phyloP scores from a whole-genome alignment of 1,284 basidiomycete genomes.

The Melanopsichium pennsylvanicum region DNA sequence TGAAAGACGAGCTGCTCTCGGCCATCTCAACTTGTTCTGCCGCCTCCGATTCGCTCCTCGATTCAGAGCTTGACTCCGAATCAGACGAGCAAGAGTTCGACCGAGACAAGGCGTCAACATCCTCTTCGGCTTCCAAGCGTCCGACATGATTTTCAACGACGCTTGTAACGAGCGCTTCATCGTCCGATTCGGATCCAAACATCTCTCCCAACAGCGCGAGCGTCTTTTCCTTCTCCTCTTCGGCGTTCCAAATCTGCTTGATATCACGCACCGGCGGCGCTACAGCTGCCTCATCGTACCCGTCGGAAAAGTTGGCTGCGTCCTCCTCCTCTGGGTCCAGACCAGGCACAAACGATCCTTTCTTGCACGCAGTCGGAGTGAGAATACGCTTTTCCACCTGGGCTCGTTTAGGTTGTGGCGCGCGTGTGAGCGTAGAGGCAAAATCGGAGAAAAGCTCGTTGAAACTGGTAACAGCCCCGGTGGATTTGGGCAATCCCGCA shows the following conservation, averaged over 20 bases:
- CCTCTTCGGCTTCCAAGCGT: neutral
- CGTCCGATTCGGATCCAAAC: conserved; percentile 70
- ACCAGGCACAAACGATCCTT: conserved; percentile 25
- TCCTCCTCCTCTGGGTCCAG: conserved; percentile 48
- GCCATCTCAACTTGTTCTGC: neutral
- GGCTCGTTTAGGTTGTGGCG: conserved; percentile 4
- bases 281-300: conserved; percentile 52
- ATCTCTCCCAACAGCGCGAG: conserved; percentile 65
- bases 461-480: neutral
- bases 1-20: neutral
- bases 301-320: conserved; percentile 56
- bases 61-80: conserved; percentile 9
- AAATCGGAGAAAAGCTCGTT: conserved; percentile 34
- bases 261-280: conserved; percentile 1
- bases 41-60: conserved; percentile 1
- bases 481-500: neutral
- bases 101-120: neutral
- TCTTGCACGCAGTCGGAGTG: conserved; percentile 5
- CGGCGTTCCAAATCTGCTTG: conserved; percentile 12
- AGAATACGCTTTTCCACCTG: neutral
- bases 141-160: neutral
- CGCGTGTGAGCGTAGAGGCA: neutral
- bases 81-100: neutral
- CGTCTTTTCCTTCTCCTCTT: conserved; percentile 33
- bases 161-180: conserved; percentile 62